phyloP scores from a whole-genome alignment of 768 basidiomycete species.

The Lentinula detonsa region DNA sequence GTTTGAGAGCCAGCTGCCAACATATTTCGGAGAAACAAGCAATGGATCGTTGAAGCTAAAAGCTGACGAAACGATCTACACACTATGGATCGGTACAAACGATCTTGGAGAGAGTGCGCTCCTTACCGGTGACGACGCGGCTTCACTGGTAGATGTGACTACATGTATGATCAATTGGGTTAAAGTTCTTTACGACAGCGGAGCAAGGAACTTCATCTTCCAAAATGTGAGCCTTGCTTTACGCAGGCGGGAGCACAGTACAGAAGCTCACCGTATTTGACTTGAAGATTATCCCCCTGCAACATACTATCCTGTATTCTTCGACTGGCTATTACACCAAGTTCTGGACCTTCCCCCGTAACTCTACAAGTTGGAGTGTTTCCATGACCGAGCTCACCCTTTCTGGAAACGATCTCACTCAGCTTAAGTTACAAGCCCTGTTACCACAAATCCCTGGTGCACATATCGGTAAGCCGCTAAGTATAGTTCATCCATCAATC shows the following conservation, averaged over 20 bases:
- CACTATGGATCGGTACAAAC: constrained; percentile 7
- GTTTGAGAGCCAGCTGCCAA: constrained; percentile 31
- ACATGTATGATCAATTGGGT: constrained; percentile 58
- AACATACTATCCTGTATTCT: constrained; percentile 42
- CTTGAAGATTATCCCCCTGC: constrained; percentile 52
- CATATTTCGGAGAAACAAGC: constrained; percentile 21
- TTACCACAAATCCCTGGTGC: constrained; percentile 28
- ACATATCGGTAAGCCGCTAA: constrained; percentile 33
- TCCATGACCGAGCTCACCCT: constrained; percentile 30
- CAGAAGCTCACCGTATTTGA: not conserved
- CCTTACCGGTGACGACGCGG: constrained; percentile 40
- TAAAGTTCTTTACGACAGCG: constrained; percentile 45
- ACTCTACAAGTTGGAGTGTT: constrained; percentile 42
- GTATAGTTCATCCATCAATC: not conserved
- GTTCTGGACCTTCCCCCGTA: constrained; percentile 46
- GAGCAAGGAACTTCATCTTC: constrained; percentile 64
- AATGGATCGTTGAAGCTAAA: not conserved
- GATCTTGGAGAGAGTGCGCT: constrained; percentile 44
- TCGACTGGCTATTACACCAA: constrained; percentile 38
- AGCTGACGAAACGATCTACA: constrained; percentile 5
- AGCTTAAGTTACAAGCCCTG: constrained; percentile 28
- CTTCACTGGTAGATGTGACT: constrained; percentile 53
- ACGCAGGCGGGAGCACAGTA: not conserved
- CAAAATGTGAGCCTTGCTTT: constrained; percentile 46
- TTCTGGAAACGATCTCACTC: constrained; percentile 28